Base-by-base conservation (phyloP, 2,329 filamentous ascomycete genomes). In the Coniella lustricola region DNA sequence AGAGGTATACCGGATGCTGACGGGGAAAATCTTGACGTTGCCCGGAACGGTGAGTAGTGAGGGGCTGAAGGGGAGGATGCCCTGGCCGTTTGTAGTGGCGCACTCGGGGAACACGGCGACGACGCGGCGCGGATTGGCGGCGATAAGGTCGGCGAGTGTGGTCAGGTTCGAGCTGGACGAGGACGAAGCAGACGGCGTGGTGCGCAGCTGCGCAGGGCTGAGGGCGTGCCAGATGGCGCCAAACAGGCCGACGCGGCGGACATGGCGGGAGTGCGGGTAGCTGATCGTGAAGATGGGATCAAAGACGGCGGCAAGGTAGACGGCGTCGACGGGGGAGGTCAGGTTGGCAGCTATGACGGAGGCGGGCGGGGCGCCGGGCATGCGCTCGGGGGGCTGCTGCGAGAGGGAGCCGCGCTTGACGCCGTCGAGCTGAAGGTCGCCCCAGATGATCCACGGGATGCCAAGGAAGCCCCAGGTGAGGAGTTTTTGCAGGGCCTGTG, bases 381-480 rank as follows among this genome's bases (percentile, higher is more conserved):
- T 80, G 35, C 88, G 81, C 51, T 82, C 74, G 49, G 76, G 71
- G 34, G 85, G 82, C 59, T 90, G 83, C 60, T 85, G 83, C 40
- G 85, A 83, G 29, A 95, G 74, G 21, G 85, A 90, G 70, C 93
- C 93, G 69, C 90, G 87, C 68, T 88, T 90, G 46, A 98, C 93
- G 50, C 91, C 91, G 64, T 98, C 93, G 56, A 98, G 88, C 66
- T 96, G 91, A n/a, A 98, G 73, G 67, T 98, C 93, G 49, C 96
- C 84, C 91, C 91, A 97, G 90, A 90, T 97, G 50, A 98, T 87
- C 22, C 93, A 91, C 0, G 90, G 89, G 51, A 95, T 85, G 33
- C 82, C 85, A 57, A 98, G 79, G 56, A 97, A 79, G 52, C 82
- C 78, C 91, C 93, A 97, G 46, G 97, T 71, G 42, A 89, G 81